Evolutionary conservation across 331 rosid species (phyloP).

Genomic region (Stylosanthes scabra): DNA sequence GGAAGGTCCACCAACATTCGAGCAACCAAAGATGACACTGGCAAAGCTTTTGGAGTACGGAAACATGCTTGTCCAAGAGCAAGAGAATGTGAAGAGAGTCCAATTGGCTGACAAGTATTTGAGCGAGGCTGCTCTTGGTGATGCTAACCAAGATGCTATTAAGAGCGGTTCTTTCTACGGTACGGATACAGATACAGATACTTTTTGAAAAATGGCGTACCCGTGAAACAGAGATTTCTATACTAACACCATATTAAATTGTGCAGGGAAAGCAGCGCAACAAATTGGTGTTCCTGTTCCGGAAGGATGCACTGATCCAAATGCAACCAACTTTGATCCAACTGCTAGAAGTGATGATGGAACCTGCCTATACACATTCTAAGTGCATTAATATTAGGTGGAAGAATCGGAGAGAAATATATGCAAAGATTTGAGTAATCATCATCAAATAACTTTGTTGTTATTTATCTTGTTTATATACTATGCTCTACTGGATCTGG

Average conservation of each 20-base stretch:
- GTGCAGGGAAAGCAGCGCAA: constrained; percentile 84
- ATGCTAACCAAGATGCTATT: constrained; percentile 83
- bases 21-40: constrained; percentile 81
- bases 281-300: constrained; percentile 70
- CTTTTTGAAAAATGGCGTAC: too few species aligned
- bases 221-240: too few species aligned
- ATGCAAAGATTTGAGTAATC: constrained; percentile 34
- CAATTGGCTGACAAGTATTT: constrained; percentile 93
- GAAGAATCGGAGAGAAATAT: constrained; percentile 21
- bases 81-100: constrained; percentile 98
- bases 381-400: constrained; percentile 36
- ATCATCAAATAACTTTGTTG: constrained; percentile 26
- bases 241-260: not conserved
- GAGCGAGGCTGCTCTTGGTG: constrained; percentile 96
- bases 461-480: constrained; percentile 22
- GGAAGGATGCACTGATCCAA: constrained; percentile 86
- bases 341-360: constrained; percentile 96
- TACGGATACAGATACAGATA: too few species aligned
- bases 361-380: constrained; percentile 58
- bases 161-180: constrained; percentile 71
- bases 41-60: constrained; percentile 90
- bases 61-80: constrained; percentile 94
- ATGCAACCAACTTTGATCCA: constrained; percentile 78
- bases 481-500: not conserved
- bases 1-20: constrained; percentile 91